Evolutionary conservation across 2,329 filamentous ascomycete species (phyloP).

Genomic region (Ustilaginoidea virens): DNA sequence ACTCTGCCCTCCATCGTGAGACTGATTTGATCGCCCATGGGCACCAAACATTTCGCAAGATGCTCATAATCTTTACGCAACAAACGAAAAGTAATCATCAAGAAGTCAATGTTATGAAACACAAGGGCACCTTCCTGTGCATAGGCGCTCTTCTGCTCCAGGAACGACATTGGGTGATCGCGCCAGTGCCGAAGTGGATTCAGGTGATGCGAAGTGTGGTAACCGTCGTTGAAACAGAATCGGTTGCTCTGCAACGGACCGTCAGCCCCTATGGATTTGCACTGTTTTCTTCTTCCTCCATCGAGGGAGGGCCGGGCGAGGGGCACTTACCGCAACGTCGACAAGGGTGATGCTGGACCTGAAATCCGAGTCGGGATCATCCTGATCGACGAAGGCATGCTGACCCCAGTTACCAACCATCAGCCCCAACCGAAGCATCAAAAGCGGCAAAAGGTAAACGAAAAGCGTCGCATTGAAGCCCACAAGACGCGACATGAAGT

Average conservation of each 20-base stretch:
- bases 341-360: slow-evolving; percentile 66
- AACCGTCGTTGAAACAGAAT: slow-evolving; percentile 71
- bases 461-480: slow-evolving; percentile 45
- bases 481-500: slow-evolving; percentile 28
- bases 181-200: slow-evolving; percentile 71
- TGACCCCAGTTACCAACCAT: slow-evolving; percentile 82
- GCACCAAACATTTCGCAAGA: slow-evolving; percentile 56
- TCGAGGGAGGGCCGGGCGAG: background rate
- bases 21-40: slow-evolving; percentile 54
- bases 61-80: slow-evolving; percentile 56
- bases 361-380: slow-evolving; percentile 63
- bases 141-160: slow-evolving; percentile 54
- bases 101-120: slow-evolving; percentile 69
- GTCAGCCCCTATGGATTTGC: too few species aligned
- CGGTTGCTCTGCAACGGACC: slow-evolving; percentile 58
- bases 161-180: slow-evolving; percentile 60
- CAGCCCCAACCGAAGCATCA: slow-evolving; percentile 50
- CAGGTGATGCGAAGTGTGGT: slow-evolving; percentile 68
- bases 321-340: slow-evolving; percentile 51
- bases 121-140: slow-evolving; percentile 52
- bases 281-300: too few species aligned
- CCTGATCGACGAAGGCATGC: slow-evolving; percentile 63
- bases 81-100: slow-evolving; percentile 57
- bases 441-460: slow-evolving; percentile 50
- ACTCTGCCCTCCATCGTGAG: slow-evolving; percentile 50